Conservation (phyloP, 805 yeast genomes). For the Saccharomycopsis microspora region DNA sequence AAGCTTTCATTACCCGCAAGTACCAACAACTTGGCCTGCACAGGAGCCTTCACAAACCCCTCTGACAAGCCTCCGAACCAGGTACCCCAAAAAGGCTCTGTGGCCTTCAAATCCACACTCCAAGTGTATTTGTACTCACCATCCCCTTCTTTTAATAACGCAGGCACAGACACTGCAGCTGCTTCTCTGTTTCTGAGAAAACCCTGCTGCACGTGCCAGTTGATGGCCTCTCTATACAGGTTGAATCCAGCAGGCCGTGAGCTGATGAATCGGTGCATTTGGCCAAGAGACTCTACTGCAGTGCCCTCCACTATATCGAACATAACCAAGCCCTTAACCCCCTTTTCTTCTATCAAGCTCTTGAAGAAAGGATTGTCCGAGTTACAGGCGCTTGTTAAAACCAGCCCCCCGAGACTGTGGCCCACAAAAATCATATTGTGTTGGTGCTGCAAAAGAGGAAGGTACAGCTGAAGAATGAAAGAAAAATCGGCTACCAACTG, state of each 20-base stretch:
- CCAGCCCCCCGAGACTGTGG: slow-evolving; percentile 89
- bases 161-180: slow-evolving; percentile 73
- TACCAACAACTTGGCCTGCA: slow-evolving; percentile 55
- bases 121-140: slow-evolving; percentile 31
- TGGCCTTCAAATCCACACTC: slow-evolving; percentile 50
- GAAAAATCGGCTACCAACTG: slow-evolving; percentile 49
- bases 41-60: slow-evolving; percentile 34
- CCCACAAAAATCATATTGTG: slow-evolving; percentile 51
- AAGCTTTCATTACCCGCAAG: slow-evolving; percentile 84
- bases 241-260: slow-evolving; percentile 54
- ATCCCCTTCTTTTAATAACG: slow-evolving; percentile 29
- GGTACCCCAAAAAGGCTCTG: slow-evolving; percentile 61
- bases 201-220: slow-evolving; percentile 64
- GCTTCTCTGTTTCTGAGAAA: slow-evolving; percentile 46
- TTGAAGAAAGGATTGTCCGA: slow-evolving; percentile 16
- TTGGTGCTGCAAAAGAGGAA: slow-evolving; percentile 17
- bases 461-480: slow-evolving; percentile 33
- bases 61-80: slow-evolving; percentile 75
- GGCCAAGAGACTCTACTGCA: slow-evolving; percentile 55
- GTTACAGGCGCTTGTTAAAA: slow-evolving; percentile 44
- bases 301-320: slow-evolving; percentile 93
- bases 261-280: slow-evolving; percentile 57
- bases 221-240: slow-evolving; percentile 47
- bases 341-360: slow-evolving; percentile 7
- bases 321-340: slow-evolving; percentile 58